Evolutionary conservation across 2,329 filamentous ascomycete species (phyloP).

Genomic region (Fusarium sp.): DNA sequence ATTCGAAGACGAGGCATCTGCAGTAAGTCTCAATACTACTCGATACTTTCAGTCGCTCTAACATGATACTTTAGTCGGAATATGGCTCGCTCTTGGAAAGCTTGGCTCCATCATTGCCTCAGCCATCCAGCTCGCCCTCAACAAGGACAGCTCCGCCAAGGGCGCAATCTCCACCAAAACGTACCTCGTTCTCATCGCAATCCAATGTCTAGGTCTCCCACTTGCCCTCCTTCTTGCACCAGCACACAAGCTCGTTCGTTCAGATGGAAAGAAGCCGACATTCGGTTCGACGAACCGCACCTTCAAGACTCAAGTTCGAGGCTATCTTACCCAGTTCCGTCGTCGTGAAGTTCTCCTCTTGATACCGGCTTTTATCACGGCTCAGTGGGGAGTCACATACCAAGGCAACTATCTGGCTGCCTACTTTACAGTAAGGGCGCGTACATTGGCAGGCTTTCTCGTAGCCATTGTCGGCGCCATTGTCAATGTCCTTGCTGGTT

Average conservation of each 20-base stretch:
- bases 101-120: slow-evolving; percentile 1
- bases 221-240: not conserved
- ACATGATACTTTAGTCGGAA: not conserved
- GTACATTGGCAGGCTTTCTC: not conserved
- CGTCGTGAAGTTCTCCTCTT: not conserved
- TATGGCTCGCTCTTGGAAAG: not conserved
- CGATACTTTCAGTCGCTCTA: not conserved
- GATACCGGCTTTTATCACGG: not conserved
- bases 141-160: not conserved
- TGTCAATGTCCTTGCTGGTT: not conserved
- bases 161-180: not conserved
- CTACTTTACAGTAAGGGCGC: not conserved
- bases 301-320: not conserved
- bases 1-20: not conserved
- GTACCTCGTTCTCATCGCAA: not conserved
- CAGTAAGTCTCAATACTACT: not conserved
- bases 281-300: not conserved
- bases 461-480: not conserved
- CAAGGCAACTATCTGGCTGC: not conserved
- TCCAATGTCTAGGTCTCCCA: not conserved
- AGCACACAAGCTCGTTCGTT: not conserved
- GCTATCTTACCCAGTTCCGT: not conserved
- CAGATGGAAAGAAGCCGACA: not conserved
- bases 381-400: not conserved
- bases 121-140: not conserved